Base-by-base conservation (phyloP, 2,329 filamentous ascomycete species). In the Zasmidium angulare region DNA sequence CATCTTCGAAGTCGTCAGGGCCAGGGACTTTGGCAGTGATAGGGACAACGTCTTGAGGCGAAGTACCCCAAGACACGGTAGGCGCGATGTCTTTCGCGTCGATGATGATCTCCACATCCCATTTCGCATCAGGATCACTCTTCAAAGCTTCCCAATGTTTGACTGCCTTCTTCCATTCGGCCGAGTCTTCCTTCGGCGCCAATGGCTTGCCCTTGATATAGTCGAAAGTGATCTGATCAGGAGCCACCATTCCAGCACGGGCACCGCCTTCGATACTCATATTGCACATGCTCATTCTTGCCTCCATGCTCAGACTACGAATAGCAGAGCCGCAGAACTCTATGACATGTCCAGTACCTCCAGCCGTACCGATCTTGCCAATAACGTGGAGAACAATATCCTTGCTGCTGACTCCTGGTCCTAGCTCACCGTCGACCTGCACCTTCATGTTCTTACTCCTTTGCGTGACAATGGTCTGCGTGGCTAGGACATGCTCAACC, bases 371-470 rank as follows among this genome's bases (percentile, higher is more conserved):
- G 68, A 98, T 96, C 70, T 89, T 79, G 71, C 95, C 95, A 72
- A 99, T 99, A 58, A 91, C 89, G 75, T 98, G 86, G 57, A 98
- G 87, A 67, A 98, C 86, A 62, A 98, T 88, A 71, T 99, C 95
- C 80, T 99, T 99, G 75, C 91, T 96, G 78, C 89, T 96, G 59
- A 98, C 95, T 63, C 95, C 95, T 2, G 93, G 89, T 31, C 89
- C 85, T 58, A 98, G 85, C 76, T 93, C 87, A 55, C 95, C 95
- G 67, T 98, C 91, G 62, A 98, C 90, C 78, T 96, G 90, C 70
- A 99, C 89, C 72, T 91, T 89, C 93, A 99, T 98, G 82, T 99
- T 98, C 82, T 97, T 98, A 79, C 91, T 96, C 73, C 92, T 85
- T 80, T 91, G 91, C 64, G 93, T 96, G 75, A 97, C 92, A 66